A percentile compares a stretch with the other conserved stretches of the same genome.
Conservation (phyloP, 2,329 filamentous ascomycete genomes). For the Cercospora citrullina region DNA sequence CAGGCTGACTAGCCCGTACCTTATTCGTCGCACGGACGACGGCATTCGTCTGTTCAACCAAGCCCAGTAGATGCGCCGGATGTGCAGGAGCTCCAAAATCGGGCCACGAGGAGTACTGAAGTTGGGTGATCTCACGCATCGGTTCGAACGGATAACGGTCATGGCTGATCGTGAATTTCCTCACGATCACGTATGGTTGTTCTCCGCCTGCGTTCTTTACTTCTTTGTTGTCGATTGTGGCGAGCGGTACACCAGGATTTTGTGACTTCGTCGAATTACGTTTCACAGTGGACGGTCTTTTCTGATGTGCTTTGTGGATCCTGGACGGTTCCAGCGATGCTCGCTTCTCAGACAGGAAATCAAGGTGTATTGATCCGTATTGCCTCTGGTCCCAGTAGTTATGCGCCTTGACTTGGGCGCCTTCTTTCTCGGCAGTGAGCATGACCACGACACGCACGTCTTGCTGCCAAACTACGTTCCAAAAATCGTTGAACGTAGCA, state of each 20-base stretch:
- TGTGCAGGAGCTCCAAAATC: slow-evolving; percentile 93
- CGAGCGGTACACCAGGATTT: slow-evolving; percentile 34
- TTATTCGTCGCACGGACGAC: slow-evolving; percentile 54
- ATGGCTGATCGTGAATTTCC: slow-evolving; percentile 84
- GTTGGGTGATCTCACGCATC: slow-evolving; percentile 87
- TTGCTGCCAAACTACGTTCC: slow-evolving; percentile 96
- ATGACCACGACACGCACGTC: slow-evolving; percentile 94
- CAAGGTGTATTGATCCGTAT: slow-evolving; percentile 76
- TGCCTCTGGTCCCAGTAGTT: slow-evolving; percentile 82
- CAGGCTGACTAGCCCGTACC: slow-evolving; percentile 53
- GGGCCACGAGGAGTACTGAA: slow-evolving; percentile 96
- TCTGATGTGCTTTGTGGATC: slow-evolving; percentile 49
- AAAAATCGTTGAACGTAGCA: slow-evolving; percentile 93
- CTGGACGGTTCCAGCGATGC: slow-evolving; percentile 68
- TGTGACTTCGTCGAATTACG: slow-evolving; percentile 42
- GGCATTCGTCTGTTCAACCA: slow-evolving; percentile 89
- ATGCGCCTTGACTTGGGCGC: slow-evolving; percentile 91
- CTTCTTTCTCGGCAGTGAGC: slow-evolving; percentile 91
- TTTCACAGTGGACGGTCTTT: slow-evolving; percentile 42
- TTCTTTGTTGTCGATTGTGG: slow-evolving; percentile 32
- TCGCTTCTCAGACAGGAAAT: slow-evolving; percentile 76
- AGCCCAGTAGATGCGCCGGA: slow-evolving; percentile 77
- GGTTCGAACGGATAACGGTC: slow-evolving; percentile 75
- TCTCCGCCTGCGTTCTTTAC: slow-evolving; percentile 45
- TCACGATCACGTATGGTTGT: slow-evolving; percentile 73